Base-by-base conservation (phyloP, 1,139 yeast genomes). In the Meyerozyma sp. region DNA sequence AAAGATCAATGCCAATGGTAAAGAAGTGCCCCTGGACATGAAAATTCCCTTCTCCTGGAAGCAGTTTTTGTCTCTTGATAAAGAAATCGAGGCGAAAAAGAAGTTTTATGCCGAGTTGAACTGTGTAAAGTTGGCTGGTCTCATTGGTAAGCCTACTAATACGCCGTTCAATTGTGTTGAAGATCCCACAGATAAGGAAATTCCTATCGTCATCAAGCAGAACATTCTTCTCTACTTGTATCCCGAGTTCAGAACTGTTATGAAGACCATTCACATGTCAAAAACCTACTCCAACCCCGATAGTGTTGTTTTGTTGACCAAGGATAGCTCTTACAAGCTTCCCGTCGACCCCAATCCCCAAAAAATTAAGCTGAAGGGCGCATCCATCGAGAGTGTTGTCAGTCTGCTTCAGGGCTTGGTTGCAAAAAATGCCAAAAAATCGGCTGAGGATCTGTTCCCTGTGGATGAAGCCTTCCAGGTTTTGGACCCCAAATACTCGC, bases 11-110 rank as follows among this genome's bases (percentile, higher is more conserved):
- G 21, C 36, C 7, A 32, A 32, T n/a, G 36, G 36, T 8, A 18
- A 32, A 4, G 14, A 32, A 21, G 23, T 32, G 10, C 36, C 36
- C 16, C 8, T 4, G 8, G 21, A 16, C 21, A 8, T 32, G 36
- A 32, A 32, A 32, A 25, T 38, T 38, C 40, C 40, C 23, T 38
- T 38, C 20, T 38, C 40, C 10, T 38, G 40, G 40, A n/a, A 23
- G 6, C 40, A 38, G 7, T 38, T 38, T 21, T 27, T 38, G 40
- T 18, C 21, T 18, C 26, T 38, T 28, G 40, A 38, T n/a, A 10
- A 28, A 3, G 30, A 38, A 13, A 9, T 38, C 20, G 35, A 32
- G 3, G 9, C 36, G n/a, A 25, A 26, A 28, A 38, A 38, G 40
- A 25, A 26, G 14, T 18, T 38, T 18, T 30, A 38, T n/a, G 34